Conservation (phyloP, 495 filamentous ascomycete species). For the Entonaema liquescens region DNA sequence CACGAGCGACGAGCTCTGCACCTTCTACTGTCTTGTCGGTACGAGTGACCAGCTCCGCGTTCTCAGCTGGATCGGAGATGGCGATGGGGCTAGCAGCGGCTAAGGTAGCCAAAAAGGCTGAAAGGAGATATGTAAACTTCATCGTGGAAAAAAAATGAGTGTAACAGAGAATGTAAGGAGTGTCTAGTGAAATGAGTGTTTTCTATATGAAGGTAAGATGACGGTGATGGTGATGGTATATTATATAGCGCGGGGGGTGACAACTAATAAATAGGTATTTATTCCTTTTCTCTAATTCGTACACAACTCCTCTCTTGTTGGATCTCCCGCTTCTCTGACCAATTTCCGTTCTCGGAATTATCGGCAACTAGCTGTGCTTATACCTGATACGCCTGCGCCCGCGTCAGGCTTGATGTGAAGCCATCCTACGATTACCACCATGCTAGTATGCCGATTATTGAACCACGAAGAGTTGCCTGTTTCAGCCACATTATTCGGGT, state of each 20-base stretch:
- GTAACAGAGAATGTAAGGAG: not conserved
- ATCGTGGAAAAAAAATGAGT: constrained; percentile 14
- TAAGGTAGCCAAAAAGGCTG: constrained; percentile 31
- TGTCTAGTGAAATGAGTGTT: not conserved
- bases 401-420: not conserved
- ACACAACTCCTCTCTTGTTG: too few relatives aligned
- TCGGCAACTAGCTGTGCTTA: not conserved
- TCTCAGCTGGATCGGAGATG: constrained; percentile 4
- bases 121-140: constrained; percentile 27
- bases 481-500: not conserved
- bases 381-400: not conserved
- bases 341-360: not conserved
- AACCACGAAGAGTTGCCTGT: not conserved
- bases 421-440: not conserved
- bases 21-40: not conserved
- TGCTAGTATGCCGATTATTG: not conserved
- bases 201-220: not conserved
- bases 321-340: not conserved
- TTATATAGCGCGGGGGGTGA: not conserved
- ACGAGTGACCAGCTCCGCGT: not conserved
- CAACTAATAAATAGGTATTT: not conserved
- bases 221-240: not conserved
- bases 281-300: too few relatives aligned
- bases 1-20: not conserved
- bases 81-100: constrained; percentile 30